A percentile compares a stretch with the other conserved stretches of the same genome.
phyloP scores from a whole-genome alignment of 306 rosid species.

The Delonix regia region DNA sequence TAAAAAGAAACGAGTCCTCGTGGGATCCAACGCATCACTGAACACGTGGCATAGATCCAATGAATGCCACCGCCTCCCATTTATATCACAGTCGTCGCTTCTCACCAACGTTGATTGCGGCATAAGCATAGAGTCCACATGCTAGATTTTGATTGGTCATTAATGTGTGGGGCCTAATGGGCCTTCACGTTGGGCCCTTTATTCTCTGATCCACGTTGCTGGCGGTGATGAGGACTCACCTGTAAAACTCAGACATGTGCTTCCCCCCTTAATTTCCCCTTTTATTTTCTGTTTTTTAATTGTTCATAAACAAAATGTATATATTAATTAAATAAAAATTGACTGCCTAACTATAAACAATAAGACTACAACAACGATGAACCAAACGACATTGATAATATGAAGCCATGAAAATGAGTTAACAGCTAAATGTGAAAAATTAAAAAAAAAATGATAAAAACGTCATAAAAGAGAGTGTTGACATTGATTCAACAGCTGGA shows the following conservation, averaged over 20 bases:
- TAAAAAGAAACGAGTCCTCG: neutral
- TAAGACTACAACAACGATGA: no score
- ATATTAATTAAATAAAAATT: no score
- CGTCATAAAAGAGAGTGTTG: neutral
- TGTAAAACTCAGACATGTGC: neutral
- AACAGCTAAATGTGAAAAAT: neutral
- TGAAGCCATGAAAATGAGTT: neutral
- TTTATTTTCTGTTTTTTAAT: neutral
- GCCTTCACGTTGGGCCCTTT: neutral
- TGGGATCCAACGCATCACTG: slow-evolving; percentile 37
- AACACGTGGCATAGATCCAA: slow-evolving; percentile 40
- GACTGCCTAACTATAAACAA: no score
- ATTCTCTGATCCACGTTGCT: neutral
- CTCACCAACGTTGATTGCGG: slow-evolving; percentile 36
- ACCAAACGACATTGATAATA: no score
- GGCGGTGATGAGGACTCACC: neutral
- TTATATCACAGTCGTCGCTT: no score
- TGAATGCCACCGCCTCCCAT: neutral
- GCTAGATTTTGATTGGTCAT: neutral
- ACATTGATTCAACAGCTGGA: slow-evolving; percentile 2
- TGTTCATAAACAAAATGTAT: neutral
- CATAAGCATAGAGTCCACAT: slow-evolving; percentile 4
- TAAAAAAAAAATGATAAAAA: neutral
- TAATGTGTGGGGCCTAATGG: neutral
- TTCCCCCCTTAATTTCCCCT: neutral